Base-by-base conservation (phyloP, 73 alveolate species). In the Blepharisma japonicum region DNA sequence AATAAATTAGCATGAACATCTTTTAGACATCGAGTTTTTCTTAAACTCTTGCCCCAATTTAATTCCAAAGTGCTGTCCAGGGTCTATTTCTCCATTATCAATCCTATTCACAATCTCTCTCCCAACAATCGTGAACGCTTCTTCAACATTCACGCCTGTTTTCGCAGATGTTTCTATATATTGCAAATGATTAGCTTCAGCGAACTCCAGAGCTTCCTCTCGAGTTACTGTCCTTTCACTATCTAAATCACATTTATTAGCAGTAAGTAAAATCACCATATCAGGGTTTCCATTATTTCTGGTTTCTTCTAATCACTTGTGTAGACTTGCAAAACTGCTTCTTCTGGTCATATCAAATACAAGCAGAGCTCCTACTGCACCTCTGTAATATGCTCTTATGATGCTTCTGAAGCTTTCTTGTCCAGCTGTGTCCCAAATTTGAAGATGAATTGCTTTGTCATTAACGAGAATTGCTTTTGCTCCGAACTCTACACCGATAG, bases 351-450 rank as follows among this genome's bases (percentile, higher is more conserved):
- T 90, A 81, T 95, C 99, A 82, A 91, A 94, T 4, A 93, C 96
- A 38, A 95, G 71, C 42, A 92, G 77, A 8, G 97, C 99, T 6
- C 96, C 96, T 50, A 89, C 94, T 48, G 98, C 93, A 20, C 92
- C 89, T 83, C 95, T 90, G 85, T 95, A 95, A 85, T 94, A 95
- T 11, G 92, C 71, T 78, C 94, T 81, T 20, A 97, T 95, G 61
- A 94, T 82, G 39, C 96, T 77, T 79, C 95, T 89, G 77, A 96
- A 96, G 53, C 89, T 82, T 87, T 96, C 99, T 77, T 94, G 92
- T 9, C 98, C 99, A 1, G 98, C 98, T 6, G 99, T 96, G 86
- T 96, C 99, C 99, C 99, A 96, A 42, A 96, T 85, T 72, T 90
- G 74, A 51, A 96, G 81, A 78, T 93, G 94, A 45, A 90, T 89